Conservation (phyloP, 768 basidiomycete species). For the Ramaria sp. region DNA sequence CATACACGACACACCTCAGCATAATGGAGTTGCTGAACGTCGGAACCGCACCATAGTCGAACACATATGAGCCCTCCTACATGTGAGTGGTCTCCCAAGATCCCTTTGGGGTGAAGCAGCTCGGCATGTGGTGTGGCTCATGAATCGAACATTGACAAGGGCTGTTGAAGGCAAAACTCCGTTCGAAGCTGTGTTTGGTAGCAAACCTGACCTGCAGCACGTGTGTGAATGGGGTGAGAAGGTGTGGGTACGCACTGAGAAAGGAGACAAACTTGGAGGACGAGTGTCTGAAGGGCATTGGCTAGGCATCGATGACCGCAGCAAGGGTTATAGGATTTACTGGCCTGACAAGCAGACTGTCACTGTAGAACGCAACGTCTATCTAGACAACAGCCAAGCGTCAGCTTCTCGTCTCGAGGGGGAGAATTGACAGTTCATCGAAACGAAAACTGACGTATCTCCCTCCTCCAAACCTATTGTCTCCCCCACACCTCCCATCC, state of each 20-base stretch:
- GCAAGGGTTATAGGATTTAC: constrained; percentile 10
- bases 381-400: background rate
- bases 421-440: background rate
- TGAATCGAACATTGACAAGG: constrained; percentile 23
- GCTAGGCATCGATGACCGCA: constrained; percentile 10
- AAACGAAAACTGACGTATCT: background rate
- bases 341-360: constrained; percentile 12
- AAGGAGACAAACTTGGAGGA: constrained; percentile 14
- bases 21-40: constrained; percentile 35
- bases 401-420: background rate
- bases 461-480: no score
- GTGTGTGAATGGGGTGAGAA: constrained; percentile 25
- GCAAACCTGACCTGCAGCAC: constrained; percentile 22
- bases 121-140: constrained; percentile 24
- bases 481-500: no score
- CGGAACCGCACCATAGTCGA: constrained; percentile 28
- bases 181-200: constrained; percentile 6
- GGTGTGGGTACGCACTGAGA: constrained; percentile 15
- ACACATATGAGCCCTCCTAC: constrained; percentile 24
- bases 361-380: constrained; percentile 9
- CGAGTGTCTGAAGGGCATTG: constrained; percentile 9
- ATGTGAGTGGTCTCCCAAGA: constrained; percentile 18
- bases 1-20: constrained; percentile 28
- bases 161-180: constrained; percentile 17
- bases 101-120: constrained; percentile 10